Percentiles rank a stretch among this genome's conserved stretches.
Conservation (phyloP, 2,329 filamentous ascomycete genomes). For the Verticillium nubilum region DNA sequence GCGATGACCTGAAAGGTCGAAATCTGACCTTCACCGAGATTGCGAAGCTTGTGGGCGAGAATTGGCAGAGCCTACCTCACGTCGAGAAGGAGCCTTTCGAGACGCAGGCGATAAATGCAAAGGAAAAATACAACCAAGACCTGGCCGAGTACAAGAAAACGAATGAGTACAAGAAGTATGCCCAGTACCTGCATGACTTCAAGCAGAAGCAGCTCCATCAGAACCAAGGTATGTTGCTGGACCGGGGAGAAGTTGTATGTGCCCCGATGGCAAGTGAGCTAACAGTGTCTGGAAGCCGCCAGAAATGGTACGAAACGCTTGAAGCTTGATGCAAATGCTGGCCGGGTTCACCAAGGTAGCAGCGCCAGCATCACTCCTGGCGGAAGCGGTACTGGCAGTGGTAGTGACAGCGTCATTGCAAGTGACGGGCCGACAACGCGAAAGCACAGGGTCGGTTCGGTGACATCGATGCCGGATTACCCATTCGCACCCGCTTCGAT, state of each 20-base stretch:
- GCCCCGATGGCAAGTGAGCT: slow-evolving; percentile 1
- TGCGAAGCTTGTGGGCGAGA: slow-evolving; percentile 74
- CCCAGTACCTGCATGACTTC: slow-evolving; percentile 70
- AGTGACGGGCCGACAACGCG: slow-evolving; percentile 42
- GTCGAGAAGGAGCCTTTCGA: slow-evolving; percentile 68
- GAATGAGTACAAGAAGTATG: slow-evolving; percentile 60
- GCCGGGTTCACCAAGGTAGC: slow-evolving; percentile 28
- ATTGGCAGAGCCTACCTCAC: slow-evolving; percentile 68
- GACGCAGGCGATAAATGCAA: slow-evolving; percentile 63
- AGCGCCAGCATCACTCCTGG: slow-evolving; percentile 34
- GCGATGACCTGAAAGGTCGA: slow-evolving; percentile 70
- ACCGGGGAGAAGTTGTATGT: background rate
- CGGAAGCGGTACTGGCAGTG: slow-evolving; percentile 35
- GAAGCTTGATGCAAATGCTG: slow-evolving; percentile 35
- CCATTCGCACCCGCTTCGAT: slow-evolving; percentile 34
- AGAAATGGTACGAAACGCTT: slow-evolving; percentile 44
- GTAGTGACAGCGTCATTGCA: slow-evolving; percentile 40
- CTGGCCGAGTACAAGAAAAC: slow-evolving; percentile 76
- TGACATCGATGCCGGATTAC: slow-evolving; percentile 39
- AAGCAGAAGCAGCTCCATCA: slow-evolving; percentile 63
- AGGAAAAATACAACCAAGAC: slow-evolving; percentile 72
- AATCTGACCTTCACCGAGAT: slow-evolving; percentile 79
- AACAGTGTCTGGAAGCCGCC: slow-evolving; percentile 20
- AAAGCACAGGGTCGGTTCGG: slow-evolving; percentile 42
- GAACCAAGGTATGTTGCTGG: slow-evolving; percentile 40